These are phyloP conservation scores for Xylaria sp. DNA, from an alignment of 2,329 filamentous ascomycete species.

Conservation along the genomic window DNA sequence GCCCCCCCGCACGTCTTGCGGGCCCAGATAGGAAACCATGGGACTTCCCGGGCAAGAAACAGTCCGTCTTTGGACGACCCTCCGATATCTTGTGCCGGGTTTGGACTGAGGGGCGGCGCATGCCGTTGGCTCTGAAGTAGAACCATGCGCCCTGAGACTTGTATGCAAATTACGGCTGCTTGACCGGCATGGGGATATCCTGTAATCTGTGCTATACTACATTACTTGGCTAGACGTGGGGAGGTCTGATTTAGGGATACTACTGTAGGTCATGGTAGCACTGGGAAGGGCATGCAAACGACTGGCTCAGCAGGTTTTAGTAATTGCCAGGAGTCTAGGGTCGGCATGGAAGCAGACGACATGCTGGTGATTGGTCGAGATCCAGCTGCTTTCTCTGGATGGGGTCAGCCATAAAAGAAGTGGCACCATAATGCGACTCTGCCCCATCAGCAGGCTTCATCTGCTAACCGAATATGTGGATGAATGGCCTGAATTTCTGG, in stretches of 20 bases:
- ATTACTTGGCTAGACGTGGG: too few species aligned
- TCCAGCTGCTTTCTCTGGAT: neutral
- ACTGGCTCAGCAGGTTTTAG: too few species aligned
- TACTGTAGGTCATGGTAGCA: too few species aligned
- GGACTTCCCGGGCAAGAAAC: neutral
- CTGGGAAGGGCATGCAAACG: too few species aligned
- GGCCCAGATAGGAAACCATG: slow-evolving; percentile 9
- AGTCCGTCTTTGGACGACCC: neutral
- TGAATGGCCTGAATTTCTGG: neutral
- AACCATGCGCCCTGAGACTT: neutral
- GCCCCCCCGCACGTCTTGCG: slow-evolving; percentile 14
- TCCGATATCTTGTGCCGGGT: neutral
- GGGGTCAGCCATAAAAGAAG: slow-evolving; percentile 12
- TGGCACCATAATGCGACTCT: slow-evolving; percentile 10
- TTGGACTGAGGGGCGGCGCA: neutral
- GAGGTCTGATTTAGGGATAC: too few species aligned
- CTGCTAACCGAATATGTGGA: too few species aligned
- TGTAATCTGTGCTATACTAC: neutral
- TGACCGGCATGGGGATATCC: neutral
- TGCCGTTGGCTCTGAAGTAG: slow-evolving; percentile 10
- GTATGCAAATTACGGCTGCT: neutral
- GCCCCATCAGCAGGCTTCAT: too few species aligned
- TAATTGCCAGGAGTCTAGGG: neutral
- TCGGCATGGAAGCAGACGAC: neutral
- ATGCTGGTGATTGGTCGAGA: slow-evolving; percentile 6